These are phyloP conservation scores for Lactifluus volemus DNA, from an alignment of 768 basidiomycete genomes.

Conservation along the genomic window DNA sequence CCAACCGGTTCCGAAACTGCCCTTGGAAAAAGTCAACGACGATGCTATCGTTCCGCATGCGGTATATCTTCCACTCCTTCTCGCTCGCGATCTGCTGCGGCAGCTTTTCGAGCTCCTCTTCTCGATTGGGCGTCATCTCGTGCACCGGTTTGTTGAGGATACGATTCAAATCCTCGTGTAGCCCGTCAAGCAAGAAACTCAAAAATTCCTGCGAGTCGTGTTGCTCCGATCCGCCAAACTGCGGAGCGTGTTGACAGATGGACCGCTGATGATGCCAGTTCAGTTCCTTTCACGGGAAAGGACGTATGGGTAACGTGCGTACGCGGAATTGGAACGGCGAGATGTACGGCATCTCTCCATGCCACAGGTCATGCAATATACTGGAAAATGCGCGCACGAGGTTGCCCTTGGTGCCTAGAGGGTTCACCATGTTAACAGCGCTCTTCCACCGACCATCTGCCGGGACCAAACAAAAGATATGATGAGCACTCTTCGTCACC, in stretches of 20 bases:
- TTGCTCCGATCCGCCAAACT: constrained; percentile 82
- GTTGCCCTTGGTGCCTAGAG: constrained; percentile 79
- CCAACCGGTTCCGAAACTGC: constrained; percentile 84
- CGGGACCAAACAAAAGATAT: background rate
- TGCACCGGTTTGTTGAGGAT: constrained; percentile 64
- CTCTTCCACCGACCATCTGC: constrained; percentile 72
- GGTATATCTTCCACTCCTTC: constrained; percentile 89
- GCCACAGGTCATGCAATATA: constrained; percentile 82
- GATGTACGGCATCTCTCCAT: constrained; percentile 73
- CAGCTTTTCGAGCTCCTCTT: constrained; percentile 80
- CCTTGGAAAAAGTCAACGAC: constrained; percentile 98
- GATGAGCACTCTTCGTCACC: background rate
- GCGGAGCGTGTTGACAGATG: constrained; percentile 49
- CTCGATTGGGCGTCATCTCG: constrained; percentile 65
- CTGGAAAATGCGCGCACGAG: constrained; percentile 76
- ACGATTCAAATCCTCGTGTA: constrained; percentile 94
- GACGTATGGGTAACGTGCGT: constrained; percentile 4
- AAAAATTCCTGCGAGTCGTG: constrained; percentile 98
- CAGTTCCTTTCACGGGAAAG: background rate
- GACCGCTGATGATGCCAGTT: constrained; percentile 35
- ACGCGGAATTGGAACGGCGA: constrained; percentile 82
- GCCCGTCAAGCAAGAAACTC: constrained; percentile 85
- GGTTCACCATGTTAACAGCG: constrained; percentile 79
- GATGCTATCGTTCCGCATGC: constrained; percentile 82
- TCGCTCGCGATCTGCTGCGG: constrained; percentile 85